Evolutionary conservation across 257 asterid species (phyloP).

Genomic region (Solanum appendiculatum): DNA sequence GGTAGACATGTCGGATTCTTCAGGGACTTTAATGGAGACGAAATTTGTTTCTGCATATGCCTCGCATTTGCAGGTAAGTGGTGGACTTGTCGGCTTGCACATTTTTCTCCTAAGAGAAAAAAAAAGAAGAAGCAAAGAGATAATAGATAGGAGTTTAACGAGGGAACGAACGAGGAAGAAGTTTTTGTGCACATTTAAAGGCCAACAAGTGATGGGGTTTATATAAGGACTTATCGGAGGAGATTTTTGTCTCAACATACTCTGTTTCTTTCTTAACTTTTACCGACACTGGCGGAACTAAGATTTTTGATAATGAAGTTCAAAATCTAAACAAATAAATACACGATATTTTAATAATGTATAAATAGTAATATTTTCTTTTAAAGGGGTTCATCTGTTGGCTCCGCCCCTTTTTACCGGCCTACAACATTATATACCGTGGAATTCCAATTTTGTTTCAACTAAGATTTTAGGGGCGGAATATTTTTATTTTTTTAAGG

Average conservation of each 20-base stretch:
- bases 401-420: too few species aligned
- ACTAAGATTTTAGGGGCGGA: not conserved
- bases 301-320: too few species aligned
- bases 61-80: constrained; percentile 1
- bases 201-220: not conserved
- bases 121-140: not conserved
- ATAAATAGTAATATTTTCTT: too few species aligned
- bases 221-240: not conserved
- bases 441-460: not conserved
- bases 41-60: not conserved
- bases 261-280: not conserved
- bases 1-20: constrained; percentile 19
- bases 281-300: too few species aligned
- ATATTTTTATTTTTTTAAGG: not conserved
- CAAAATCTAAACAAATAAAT: too few species aligned
- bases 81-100: constrained; percentile 33
- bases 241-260: not conserved
- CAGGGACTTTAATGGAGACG: constrained; percentile 1
- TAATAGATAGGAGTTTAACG: not conserved
- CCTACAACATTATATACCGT: not conserved
- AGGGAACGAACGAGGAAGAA: not conserved
- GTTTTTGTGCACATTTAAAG: not conserved
- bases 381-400: too few species aligned
- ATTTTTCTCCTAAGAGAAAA: not conserved
- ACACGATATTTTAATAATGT: too few species aligned